These are phyloP conservation scores for Amanita phalloides DNA, from an alignment of 768 basidiomycete genomes.

Conservation along the genomic window DNA sequence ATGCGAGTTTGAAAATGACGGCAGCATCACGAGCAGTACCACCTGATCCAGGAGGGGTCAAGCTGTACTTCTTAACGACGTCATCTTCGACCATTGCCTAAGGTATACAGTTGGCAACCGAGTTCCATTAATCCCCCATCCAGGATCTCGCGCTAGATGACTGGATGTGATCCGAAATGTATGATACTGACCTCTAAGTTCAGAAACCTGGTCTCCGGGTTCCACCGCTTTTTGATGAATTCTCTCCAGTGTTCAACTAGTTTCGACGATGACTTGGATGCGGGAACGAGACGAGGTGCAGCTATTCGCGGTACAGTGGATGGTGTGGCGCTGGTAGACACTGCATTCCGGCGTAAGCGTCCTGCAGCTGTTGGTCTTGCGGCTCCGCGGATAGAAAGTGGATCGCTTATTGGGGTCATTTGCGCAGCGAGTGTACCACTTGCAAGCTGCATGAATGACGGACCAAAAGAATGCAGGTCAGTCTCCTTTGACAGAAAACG, in stretches of 20 bases:
- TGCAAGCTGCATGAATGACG: slow-evolving; percentile 23
- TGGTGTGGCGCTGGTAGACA: slow-evolving; percentile 12
- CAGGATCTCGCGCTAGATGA: slow-evolving; percentile 6
- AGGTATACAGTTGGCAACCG: slow-evolving; percentile 7
- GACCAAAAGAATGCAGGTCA: slow-evolving; percentile 19
- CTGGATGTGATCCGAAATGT: slow-evolving; percentile 5
- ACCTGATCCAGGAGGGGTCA: slow-evolving; percentile 63
- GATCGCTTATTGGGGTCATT: slow-evolving; percentile 31
- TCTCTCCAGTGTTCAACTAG: slow-evolving; percentile 65
- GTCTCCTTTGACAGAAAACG: not conserved
- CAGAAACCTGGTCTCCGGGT: slow-evolving; percentile 55
- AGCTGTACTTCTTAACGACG: slow-evolving; percentile 57
- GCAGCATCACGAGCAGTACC: slow-evolving; percentile 57
- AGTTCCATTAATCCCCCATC: slow-evolving; percentile 3
- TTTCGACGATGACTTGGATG: slow-evolving; percentile 16
- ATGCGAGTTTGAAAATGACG: slow-evolving; percentile 84
- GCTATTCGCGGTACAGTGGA: slow-evolving; percentile 9
- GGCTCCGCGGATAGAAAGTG: slow-evolving; percentile 59
- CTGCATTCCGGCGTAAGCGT: slow-evolving; percentile 51
- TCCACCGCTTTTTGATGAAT: slow-evolving; percentile 65
- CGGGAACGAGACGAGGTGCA: slow-evolving; percentile 8
- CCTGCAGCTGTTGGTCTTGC: slow-evolving; percentile 37
- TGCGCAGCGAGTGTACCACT: slow-evolving; percentile 27
- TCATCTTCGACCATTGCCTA: slow-evolving; percentile 77
- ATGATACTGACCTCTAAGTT: slow-evolving; percentile 66